These are phyloP conservation scores for Boletus sensibilis DNA, from an alignment of 768 basidiomycete genomes.

Conservation along the genomic window DNA sequence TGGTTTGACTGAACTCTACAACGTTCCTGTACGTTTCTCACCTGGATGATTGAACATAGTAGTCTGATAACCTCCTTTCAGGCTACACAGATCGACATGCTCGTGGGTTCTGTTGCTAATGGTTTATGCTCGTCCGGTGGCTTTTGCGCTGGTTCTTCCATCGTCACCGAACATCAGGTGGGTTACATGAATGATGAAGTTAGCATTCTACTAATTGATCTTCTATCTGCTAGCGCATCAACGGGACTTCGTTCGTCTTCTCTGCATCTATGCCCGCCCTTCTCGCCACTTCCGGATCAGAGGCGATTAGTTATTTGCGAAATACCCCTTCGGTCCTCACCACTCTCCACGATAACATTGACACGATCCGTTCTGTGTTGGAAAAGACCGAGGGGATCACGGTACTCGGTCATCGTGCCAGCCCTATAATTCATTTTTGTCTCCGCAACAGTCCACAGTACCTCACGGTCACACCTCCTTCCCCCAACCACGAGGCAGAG, in stretches of 20 bases:
- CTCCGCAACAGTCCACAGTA: constrained; percentile 41
- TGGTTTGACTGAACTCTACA: constrained; percentile 92
- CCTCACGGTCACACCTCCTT: constrained; percentile 22
- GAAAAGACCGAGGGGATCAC: constrained; percentile 79
- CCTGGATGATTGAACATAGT: background rate
- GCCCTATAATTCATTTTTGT: constrained; percentile 85
- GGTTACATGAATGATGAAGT: background rate
- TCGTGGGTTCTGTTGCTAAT: constrained; percentile 87
- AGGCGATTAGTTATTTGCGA: constrained; percentile 78
- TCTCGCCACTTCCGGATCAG: constrained; percentile 83
- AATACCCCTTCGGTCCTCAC: constrained; percentile 73
- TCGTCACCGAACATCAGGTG: constrained; percentile 88
- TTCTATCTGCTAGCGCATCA: constrained; percentile 70
- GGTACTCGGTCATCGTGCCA: constrained; percentile 82
- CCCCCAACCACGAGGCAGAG: constrained; percentile 60
- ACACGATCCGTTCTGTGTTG: constrained; percentile 73
- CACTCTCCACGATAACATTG: constrained; percentile 78
- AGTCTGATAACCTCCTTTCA: constrained; percentile 27
- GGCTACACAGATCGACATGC: constrained; percentile 90
- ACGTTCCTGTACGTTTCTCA: constrained; percentile 69
- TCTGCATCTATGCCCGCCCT: constrained; percentile 92
- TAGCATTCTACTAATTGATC: background rate
- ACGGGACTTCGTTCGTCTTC: constrained; percentile 93
- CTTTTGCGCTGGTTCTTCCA: constrained; percentile 87
- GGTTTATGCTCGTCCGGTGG: constrained; percentile 85